Conservation (phyloP, 2,329 filamentous ascomycete species). For the Arachnopeziza araneosa region DNA sequence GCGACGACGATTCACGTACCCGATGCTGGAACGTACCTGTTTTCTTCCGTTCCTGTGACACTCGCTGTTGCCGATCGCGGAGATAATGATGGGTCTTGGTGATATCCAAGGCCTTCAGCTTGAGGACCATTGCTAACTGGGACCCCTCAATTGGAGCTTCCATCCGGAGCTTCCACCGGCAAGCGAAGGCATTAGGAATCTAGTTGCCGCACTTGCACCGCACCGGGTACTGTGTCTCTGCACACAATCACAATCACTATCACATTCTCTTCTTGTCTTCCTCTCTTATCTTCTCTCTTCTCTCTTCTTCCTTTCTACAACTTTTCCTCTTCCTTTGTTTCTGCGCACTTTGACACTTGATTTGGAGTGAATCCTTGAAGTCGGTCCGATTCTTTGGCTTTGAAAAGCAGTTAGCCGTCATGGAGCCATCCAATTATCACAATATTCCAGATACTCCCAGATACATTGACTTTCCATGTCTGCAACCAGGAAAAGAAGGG, state of each 20-base stretch:
- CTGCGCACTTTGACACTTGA: background rate
- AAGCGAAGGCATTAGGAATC: background rate
- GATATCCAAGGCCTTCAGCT: background rate
- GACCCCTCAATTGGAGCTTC: background rate
- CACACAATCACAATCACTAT: too few species aligned
- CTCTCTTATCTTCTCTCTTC: background rate
- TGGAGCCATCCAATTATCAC: slow-evolving; percentile 20
- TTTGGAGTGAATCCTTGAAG: background rate
- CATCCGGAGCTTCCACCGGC: background rate
- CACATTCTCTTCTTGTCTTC: background rate
- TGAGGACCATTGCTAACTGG: background rate
- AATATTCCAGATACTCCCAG: slow-evolving; percentile 22
- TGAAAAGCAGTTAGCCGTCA: slow-evolving; percentile 6
- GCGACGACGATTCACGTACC: background rate
- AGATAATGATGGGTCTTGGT: background rate
- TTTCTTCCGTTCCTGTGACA: background rate
- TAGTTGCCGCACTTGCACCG: background rate
- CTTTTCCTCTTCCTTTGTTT: background rate
- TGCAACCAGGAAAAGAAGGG: slow-evolving; percentile 24
- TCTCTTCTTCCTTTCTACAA: background rate
- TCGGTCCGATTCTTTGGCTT: background rate
- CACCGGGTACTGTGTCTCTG: too few species aligned
- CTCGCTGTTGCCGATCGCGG: background rate
- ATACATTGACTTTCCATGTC: slow-evolving; percentile 28
- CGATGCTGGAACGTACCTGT: background rate